phyloP scores from a whole-genome alignment of 495 filamentous ascomycete genomes.

The Tuber borchii region DNA sequence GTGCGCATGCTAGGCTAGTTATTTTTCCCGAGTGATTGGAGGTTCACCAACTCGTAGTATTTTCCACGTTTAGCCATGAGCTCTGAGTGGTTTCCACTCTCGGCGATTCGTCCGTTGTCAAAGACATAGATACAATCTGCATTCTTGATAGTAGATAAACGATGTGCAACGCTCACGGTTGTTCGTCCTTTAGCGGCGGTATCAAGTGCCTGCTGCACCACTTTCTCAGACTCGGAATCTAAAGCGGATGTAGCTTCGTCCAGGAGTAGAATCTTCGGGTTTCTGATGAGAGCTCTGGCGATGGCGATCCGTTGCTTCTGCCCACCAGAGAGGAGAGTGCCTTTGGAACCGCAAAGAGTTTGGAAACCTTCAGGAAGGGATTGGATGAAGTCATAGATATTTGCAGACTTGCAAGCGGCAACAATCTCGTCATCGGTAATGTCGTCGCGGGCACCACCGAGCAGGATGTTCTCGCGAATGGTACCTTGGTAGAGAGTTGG shows the following conservation, averaged over 20 bases:
- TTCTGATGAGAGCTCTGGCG: conserved; percentile 64
- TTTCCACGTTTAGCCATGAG: conserved; percentile 60
- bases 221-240: conserved; percentile 74
- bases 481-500: conserved; percentile 81
- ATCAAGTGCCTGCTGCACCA: conserved; percentile 75
- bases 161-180: conserved; percentile 72
- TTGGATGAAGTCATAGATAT: conserved; percentile 84
- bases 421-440: conserved; percentile 63
- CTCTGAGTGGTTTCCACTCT: conserved; percentile 64
- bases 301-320: conserved; percentile 78
- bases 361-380: conserved; percentile 59
- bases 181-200: conserved; percentile 66
- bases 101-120: conserved; percentile 66
- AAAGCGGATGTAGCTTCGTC: conserved; percentile 80
- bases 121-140: conserved; percentile 81
- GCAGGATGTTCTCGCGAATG: conserved; percentile 72
- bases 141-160: conserved; percentile 71
- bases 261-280: conserved; percentile 64
- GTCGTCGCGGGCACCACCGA: conserved; percentile 57
- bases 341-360: conserved; percentile 70
- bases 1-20: conserved; percentile 14
- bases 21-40: conserved; percentile 69
- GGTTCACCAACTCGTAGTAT: conserved; percentile 69
- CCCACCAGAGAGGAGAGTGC: conserved; percentile 70
- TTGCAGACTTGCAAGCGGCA: conserved; percentile 75